These are phyloP conservation scores for Elsinoe fawcettii DNA, from an alignment of 2,329 filamentous ascomycete genomes.

Conservation along the genomic window DNA sequence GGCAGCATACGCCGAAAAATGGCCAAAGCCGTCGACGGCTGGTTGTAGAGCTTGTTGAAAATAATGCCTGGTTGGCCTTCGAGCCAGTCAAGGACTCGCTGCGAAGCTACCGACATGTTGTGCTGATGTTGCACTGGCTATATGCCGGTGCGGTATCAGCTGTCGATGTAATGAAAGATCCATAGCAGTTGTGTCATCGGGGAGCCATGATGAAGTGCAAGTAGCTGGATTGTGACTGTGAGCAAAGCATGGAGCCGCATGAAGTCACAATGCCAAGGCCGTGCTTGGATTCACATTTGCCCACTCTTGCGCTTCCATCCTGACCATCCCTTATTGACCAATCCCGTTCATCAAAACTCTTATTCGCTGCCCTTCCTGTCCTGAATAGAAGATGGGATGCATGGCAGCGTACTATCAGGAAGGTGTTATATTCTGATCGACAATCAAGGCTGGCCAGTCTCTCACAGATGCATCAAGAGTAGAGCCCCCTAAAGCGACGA, in stretches of 20 bases:
- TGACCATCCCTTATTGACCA: too few relatives aligned
- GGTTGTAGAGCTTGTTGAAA: slow-evolving; percentile 86
- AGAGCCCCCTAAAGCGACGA: too few relatives aligned
- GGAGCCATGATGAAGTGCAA: not conserved
- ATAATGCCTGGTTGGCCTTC: slow-evolving; percentile 84
- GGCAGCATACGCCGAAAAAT: slow-evolving; percentile 97
- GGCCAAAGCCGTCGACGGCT: slow-evolving; percentile 88
- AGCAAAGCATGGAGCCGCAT: not conserved
- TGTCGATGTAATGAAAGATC: not conserved
- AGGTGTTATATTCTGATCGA: too few relatives aligned
- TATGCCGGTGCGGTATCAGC: slow-evolving; percentile 14
- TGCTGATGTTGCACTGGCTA: slow-evolving; percentile 8
- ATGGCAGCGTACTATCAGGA: too few relatives aligned
- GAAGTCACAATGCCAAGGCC: slow-evolving; percentile 9
- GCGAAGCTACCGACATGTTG: slow-evolving; percentile 47
- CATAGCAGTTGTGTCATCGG: not conserved
- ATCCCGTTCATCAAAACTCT: too few relatives aligned
- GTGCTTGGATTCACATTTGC: not conserved
- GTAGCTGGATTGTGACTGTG: not conserved
- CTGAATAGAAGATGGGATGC: too few relatives aligned
- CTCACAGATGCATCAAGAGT: too few relatives aligned
- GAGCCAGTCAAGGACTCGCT: slow-evolving; percentile 75
- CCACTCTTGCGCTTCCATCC: too few relatives aligned
- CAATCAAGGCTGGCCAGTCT: too few relatives aligned
- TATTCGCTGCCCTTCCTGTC: too few relatives aligned